phyloP scores from a whole-genome alignment of 371 early-diverging fungal genomes.

The Mortierella sp. region DNA sequence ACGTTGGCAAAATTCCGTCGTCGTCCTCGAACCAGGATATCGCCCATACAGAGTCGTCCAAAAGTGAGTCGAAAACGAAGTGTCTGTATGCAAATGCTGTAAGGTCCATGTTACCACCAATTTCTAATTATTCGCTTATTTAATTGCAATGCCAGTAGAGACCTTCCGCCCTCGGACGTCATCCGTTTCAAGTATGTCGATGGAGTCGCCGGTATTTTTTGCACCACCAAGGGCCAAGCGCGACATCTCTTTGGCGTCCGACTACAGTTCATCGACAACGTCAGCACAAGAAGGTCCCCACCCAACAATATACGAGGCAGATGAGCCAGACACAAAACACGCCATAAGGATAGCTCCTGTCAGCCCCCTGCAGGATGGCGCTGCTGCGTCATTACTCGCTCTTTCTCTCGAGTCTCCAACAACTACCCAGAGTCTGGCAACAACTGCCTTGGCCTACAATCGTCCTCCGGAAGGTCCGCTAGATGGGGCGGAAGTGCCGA shows the following conservation, averaged over 20 bases:
- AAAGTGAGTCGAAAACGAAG: neutral
- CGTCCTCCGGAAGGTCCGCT: neutral
- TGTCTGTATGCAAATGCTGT: neutral
- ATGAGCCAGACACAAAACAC: constrained; percentile 13
- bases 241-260: constrained; percentile 33
- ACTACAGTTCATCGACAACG: constrained; percentile 25
- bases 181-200: constrained; percentile 9
- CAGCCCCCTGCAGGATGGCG: constrained; percentile 34
- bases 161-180: constrained; percentile 13
- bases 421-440: neutral
- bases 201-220: constrained; percentile 10
- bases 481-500: neutral
- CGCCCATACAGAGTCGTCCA: neutral
- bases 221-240: constrained; percentile 9
- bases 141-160: neutral
- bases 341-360: neutral
- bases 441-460: neutral
- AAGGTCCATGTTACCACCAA: neutral
- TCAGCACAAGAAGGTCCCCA: constrained; percentile 37
- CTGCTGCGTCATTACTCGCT: constrained; percentile 27
- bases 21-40: neutral
- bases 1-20: constrained; percentile 3
- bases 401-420: constrained; percentile 42
- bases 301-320: constrained; percentile 14
- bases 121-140: neutral